A percentile compares a stretch with the other conserved stretches of the same genome.
phyloP scores from a whole-genome alignment of 768 basidiomycete genomes.

The Tylopilus subfusipes region DNA sequence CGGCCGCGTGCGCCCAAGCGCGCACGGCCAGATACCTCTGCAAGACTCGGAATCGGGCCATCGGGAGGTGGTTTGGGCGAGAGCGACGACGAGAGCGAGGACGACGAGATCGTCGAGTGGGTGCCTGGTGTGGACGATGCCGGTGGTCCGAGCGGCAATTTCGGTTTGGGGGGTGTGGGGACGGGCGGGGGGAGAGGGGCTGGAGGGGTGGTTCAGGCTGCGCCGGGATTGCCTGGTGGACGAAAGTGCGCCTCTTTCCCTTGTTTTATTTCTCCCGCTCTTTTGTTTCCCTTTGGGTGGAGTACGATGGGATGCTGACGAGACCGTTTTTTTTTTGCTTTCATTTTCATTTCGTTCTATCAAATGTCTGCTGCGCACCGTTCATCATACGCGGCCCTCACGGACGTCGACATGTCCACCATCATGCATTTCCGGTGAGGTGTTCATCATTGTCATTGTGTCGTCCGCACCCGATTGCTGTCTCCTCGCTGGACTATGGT shows the following conservation, averaged over 20 bases:
- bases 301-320: conserved; percentile 12
- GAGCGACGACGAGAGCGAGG: conserved; percentile 33
- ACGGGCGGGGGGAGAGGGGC: not conserved
- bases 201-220: conserved; percentile 6
- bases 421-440: not conserved
- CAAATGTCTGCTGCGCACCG: not conserved
- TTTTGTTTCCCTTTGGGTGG: not conserved
- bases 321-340: not conserved
- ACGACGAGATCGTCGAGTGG: conserved; percentile 28
- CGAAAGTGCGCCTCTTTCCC: conserved; percentile 28
- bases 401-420: not conserved
- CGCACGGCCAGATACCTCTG: conserved; percentile 3
- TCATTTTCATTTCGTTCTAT: not conserved
- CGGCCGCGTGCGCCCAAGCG: conserved; percentile 24
- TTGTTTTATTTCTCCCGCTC: not conserved
- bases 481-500: no score
- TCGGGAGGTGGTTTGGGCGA: conserved; percentile 6
- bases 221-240: conserved; percentile 16
- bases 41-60: not conserved
- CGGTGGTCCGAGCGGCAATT: not conserved
- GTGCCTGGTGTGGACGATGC: conserved; percentile 9
- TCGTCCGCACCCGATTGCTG: no score
- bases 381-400: not conserved
- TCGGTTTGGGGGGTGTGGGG: not conserved
- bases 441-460: not conserved